Evolutionary conservation across 2,329 filamentous ascomycete genomes (phyloP).

Genomic region (Microdochium bolleyi): DNA sequence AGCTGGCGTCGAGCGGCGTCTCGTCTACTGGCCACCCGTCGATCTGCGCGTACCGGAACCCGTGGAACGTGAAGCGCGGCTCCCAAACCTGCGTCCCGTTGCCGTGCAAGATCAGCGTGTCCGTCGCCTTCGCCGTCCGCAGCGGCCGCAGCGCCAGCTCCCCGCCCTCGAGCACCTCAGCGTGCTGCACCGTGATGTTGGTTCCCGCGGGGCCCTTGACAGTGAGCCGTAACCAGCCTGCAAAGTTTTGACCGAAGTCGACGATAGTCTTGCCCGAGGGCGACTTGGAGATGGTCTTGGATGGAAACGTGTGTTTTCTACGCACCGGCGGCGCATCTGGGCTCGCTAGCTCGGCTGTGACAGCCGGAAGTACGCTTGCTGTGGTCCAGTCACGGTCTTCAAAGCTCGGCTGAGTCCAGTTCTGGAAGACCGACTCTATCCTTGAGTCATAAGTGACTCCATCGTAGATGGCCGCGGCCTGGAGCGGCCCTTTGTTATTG

Average conservation of each 20-base stretch:
- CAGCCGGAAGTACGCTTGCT: slow-evolving; percentile 10
- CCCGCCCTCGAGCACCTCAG: slow-evolving; percentile 45
- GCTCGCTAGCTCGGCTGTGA: slow-evolving; percentile 11
- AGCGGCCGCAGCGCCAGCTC: slow-evolving; percentile 26
- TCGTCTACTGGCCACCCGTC: slow-evolving; percentile 33
- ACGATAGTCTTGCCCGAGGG: slow-evolving; percentile 36
- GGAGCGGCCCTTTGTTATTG: slow-evolving; percentile 8
- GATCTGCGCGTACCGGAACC: slow-evolving; percentile 39
- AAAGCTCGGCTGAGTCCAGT: slow-evolving; percentile 4
- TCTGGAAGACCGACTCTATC: too few relatives aligned
- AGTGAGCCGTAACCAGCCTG: slow-evolving; percentile 31
- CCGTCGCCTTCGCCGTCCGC: too few relatives aligned
- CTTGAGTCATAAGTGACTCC: slow-evolving; percentile 22
- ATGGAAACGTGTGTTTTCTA: slow-evolving; percentile 13
- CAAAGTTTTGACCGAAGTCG: slow-evolving; percentile 41
- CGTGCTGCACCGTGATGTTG: slow-evolving; percentile 38
- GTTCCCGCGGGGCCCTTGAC: slow-evolving; percentile 19
- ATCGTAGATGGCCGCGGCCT: slow-evolving; percentile 13
- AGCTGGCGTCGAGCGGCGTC: too few relatives aligned
- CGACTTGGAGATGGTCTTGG: slow-evolving; percentile 16
- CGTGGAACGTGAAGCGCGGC: slow-evolving; percentile 41
- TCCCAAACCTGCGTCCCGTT: slow-evolving; percentile 22
- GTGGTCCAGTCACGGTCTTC: neutral
- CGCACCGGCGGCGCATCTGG: slow-evolving; percentile 19
- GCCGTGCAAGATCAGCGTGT: slow-evolving; percentile 6